Conservation (phyloP, 176 grass and related monocot genomes). For the Hsuehochloa calcarea region DNA sequence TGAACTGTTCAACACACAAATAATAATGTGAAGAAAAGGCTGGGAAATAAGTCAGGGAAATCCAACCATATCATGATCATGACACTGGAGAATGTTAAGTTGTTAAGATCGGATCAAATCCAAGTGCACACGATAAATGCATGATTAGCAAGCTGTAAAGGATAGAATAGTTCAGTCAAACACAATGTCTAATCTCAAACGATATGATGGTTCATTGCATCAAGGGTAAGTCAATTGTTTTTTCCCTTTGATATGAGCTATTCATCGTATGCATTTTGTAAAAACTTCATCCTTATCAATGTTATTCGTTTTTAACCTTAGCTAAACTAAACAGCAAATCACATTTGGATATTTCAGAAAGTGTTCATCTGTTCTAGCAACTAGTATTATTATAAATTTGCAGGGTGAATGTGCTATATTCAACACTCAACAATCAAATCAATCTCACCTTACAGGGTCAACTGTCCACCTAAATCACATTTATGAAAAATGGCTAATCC, state of each 20-base stretch:
- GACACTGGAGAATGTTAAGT: not conserved
- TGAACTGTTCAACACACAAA: conserved; percentile 34
- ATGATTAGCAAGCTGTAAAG: conserved; percentile 3
- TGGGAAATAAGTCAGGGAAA: not conserved
- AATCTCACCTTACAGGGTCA: conserved; percentile 16
- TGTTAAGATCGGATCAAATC: conserved; percentile 16
- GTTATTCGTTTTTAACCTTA: not conserved
- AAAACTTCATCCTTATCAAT: not conserved
- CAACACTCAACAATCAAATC: not conserved
- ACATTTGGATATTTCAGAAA: not conserved
- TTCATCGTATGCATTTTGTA: not conserved
- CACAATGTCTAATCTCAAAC: not conserved
- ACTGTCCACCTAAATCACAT: not conserved
- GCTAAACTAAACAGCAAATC: not conserved
- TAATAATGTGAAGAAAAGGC: conserved; percentile 19
- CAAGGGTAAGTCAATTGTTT: not conserved
- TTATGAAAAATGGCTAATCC: not conserved
- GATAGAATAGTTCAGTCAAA: not conserved
- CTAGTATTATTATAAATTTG: not conserved
- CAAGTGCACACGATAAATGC: not conserved
- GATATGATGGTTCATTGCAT: conserved; percentile 3
- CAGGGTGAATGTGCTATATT: not conserved
- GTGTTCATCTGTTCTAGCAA: not conserved
- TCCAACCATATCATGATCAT: not conserved
- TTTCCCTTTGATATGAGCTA: not conserved